These are phyloP conservation scores for Fusarium nodosum DNA, from an alignment of 2,329 filamentous ascomycete species.

Conservation along the genomic window DNA sequence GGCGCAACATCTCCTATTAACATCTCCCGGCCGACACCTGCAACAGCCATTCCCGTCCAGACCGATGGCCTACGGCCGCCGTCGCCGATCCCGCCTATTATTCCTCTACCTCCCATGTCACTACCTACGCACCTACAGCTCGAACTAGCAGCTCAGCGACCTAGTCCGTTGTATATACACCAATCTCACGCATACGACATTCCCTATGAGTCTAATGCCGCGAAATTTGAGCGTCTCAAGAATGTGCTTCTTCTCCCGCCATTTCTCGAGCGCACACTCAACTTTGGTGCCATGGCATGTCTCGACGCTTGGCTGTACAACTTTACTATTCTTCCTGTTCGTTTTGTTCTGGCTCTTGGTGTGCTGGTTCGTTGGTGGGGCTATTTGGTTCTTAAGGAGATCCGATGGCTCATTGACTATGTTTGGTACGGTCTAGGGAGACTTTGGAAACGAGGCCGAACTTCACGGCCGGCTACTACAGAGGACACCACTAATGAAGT, in stretches of 20 bases:
- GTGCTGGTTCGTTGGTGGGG: slow-evolving; percentile 85
- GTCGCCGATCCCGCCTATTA: slow-evolving; percentile 66
- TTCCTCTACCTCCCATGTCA: slow-evolving; percentile 76
- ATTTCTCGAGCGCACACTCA: slow-evolving; percentile 85
- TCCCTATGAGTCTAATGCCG: slow-evolving; percentile 91
- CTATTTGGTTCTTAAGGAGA: slow-evolving; percentile 78
- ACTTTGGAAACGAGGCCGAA: slow-evolving; percentile 76
- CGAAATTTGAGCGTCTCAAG: slow-evolving; percentile 91
- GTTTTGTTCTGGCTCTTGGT: slow-evolving; percentile 84
- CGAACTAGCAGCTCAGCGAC: slow-evolving; percentile 72
- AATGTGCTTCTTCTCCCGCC: slow-evolving; percentile 89
- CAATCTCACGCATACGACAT: slow-evolving; percentile 68
- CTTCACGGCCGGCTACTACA: slow-evolving; percentile 53
- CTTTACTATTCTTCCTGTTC: slow-evolving; percentile 92
- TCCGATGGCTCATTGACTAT: slow-evolving; percentile 77
- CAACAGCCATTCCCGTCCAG: slow-evolving; percentile 48
- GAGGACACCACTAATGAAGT: slow-evolving; percentile 56
- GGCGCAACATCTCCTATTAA: slow-evolving; percentile 41
- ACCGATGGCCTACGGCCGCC: slow-evolving; percentile 53
- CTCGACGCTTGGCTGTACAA: slow-evolving; percentile 97
- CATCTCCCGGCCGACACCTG: slow-evolving; percentile 35
- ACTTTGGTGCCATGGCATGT: slow-evolving; percentile 91
- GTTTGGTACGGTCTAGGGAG: slow-evolving; percentile 84
- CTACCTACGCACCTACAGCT: slow-evolving; percentile 75
- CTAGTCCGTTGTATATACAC: slow-evolving; percentile 75